These are phyloP conservation scores for Dipodascopsis uninucleata DNA, from an alignment of 805 yeast species.

Conservation along the genomic window DNA sequence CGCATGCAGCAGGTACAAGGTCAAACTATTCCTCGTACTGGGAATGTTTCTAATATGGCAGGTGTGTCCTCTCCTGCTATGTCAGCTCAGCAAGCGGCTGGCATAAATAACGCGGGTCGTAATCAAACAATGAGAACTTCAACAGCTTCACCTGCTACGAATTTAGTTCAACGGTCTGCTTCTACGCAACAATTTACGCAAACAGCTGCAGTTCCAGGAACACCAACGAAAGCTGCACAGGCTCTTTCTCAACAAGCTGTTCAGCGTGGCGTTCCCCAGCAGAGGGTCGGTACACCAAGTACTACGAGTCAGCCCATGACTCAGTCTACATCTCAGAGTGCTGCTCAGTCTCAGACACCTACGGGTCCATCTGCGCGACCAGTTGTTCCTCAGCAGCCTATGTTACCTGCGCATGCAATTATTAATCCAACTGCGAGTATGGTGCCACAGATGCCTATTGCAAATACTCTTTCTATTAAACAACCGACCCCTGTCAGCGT, in stretches of 20 bases:
- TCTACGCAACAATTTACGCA: slow-evolving; percentile 3
- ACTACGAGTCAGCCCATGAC: slow-evolving; percentile 7
- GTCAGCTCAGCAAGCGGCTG: slow-evolving; percentile 14
- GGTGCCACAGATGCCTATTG: slow-evolving; percentile 44
- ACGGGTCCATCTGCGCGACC: slow-evolving; percentile 34
- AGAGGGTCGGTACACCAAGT: slow-evolving; percentile 8
- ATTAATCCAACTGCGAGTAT: slow-evolving; percentile 32
- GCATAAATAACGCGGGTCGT: slow-evolving; percentile 15
- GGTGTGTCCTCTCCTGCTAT: slow-evolving; percentile 7
- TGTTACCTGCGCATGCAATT: slow-evolving; percentile 39
- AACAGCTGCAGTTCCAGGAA: slow-evolving; percentile 7
- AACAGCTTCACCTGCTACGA: slow-evolving; percentile 6
- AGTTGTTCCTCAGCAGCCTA: slow-evolving; percentile 38
- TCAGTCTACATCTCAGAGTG: slow-evolving; percentile 3
- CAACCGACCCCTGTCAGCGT: slow-evolving; percentile 63
- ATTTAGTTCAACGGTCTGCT: slow-evolving; percentile 6
- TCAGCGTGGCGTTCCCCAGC: not conserved
- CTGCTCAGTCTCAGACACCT: slow-evolving; percentile 11
- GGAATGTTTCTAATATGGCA: slow-evolving; percentile 19
- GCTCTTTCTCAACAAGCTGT: slow-evolving; percentile 6
- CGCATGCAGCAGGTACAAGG: slow-evolving; percentile 25
- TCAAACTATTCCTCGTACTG: slow-evolving; percentile 15
- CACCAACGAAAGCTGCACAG: slow-evolving; percentile 18
- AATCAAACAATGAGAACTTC: slow-evolving; percentile 11
- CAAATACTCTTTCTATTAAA: slow-evolving; percentile 61